These are phyloP conservation scores for Parascedosporium putredinis DNA, from an alignment of 2,329 filamentous ascomycete genomes.

Conservation along the genomic window DNA sequence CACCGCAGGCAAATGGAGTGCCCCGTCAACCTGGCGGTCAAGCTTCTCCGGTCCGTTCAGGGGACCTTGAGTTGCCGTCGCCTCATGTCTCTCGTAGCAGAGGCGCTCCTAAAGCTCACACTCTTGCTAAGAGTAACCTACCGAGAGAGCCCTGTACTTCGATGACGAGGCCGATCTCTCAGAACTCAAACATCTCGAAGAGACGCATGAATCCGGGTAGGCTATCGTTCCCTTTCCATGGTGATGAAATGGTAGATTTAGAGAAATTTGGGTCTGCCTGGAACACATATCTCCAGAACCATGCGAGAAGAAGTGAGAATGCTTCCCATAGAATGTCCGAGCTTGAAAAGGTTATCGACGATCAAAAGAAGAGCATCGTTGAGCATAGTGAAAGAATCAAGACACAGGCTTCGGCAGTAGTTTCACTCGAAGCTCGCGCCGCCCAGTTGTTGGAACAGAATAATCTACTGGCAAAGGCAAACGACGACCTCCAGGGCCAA, in stretches of 20 bases:
- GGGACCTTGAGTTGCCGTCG: not conserved
- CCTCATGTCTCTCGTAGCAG: not conserved
- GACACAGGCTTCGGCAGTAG: not conserved
- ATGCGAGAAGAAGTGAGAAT: slow-evolving; percentile 5
- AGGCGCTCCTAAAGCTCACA: not conserved
- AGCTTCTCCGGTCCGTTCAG: not conserved
- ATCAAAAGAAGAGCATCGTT: slow-evolving; percentile 4
- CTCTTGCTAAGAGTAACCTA: not conserved
- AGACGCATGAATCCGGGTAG: not conserved
- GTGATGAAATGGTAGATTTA: slow-evolving; percentile 6
- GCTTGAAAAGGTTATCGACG: slow-evolving; percentile 6
- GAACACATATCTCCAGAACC: slow-evolving; percentile 6
- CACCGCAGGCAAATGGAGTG: not conserved
- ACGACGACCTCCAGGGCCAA: slow-evolving; percentile 17
- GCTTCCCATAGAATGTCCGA: slow-evolving; percentile 5
- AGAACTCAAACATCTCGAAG: slow-evolving; percentile 7
- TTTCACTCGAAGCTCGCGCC: slow-evolving; percentile 17
- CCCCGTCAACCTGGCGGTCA: not conserved
- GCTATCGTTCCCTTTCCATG: slow-evolving; percentile 5
- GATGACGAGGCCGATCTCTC: slow-evolving; percentile 1
- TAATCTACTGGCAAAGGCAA: slow-evolving; percentile 15
- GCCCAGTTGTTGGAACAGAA: slow-evolving; percentile 18
- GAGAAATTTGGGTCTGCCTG: slow-evolving; percentile 7
- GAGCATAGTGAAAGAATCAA: slow-evolving; percentile 1
- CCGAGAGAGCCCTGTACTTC: not conserved